Base-by-base conservation (phyloP, 2,329 filamentous ascomycete species). In the Westerdykella ornata region DNA sequence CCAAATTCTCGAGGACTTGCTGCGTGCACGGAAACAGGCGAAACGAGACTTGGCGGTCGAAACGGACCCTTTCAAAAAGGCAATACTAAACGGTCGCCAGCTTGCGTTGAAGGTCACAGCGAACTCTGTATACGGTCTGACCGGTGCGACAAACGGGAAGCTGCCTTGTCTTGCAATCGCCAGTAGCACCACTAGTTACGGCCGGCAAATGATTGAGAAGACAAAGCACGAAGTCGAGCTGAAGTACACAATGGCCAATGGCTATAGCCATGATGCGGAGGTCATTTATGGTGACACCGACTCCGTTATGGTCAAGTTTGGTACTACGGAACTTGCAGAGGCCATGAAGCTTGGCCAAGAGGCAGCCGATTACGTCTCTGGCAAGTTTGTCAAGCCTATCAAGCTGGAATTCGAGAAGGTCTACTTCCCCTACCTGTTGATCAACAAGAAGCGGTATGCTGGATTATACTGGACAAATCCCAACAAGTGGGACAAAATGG, bases 381-480 rank as follows among this genome's bases (percentile, higher is more conserved):
- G 78, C 35, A 95, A 96, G 65, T 98, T 98, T 63, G 73, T 89
- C 65, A 94, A 92, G 61, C 92, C 92, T 3, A 98, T 98, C 75
- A 98, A 97, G 71, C 79, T 98, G 22, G 92, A 98, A 66, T 98
- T 98, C 68, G 92, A 98, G 67, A 98, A 98, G 69, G 90, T 98
- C 1, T 98, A 98, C 69, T 98, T 85, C 64, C 92, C 92, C 1
- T 98, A 98, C 63, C 76, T 98, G 26, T 76, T 98, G 38, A 98
- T 98, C 80, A 98, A 98, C 80, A 98, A 98, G 75, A 98, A 98
- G 74, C 85, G 92, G 49, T 98, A 98, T 59, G 92, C 92, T 7
- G 92, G 92, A n/a, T 70, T 98, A 22, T 97, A 88, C 70, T 98
- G 89, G 89, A 98, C 92, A 4, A 92, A 85, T 52, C 80, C 90